Evolutionary conservation across 768 basidiomycete genomes (phyloP), one percentile per base, ranked within the genome.

Genomic region (Hemileccinum rubropunctum): DNA sequence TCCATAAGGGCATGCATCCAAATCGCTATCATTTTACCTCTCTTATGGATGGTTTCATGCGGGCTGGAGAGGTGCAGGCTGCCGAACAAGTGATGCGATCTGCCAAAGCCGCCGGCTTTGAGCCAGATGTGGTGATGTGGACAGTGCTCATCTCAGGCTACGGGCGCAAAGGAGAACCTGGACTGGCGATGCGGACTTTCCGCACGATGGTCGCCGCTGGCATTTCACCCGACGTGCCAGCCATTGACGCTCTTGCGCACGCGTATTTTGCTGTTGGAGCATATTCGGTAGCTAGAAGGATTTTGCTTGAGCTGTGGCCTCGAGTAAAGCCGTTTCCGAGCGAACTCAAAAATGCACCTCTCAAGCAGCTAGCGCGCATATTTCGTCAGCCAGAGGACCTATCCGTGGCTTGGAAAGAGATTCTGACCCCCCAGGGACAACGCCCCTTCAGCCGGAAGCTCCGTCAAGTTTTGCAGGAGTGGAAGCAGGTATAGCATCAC

Each of bases 111-210:
- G 72, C 75, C 5, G 81, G 82, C 21, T 63, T 86, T 51, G 65
- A 71, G 20, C 79, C 83, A 18, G 82, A 83, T 56, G 75, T 80
- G 17, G 77, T 84, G 39, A 81, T 88, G 77, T 88, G 83, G 72
- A 91, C 90, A 21, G 82, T 85, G 53, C 76, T 94, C 52, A 83
- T 94, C 57, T 73, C 76, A 32, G 90, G 86, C 3, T 78, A 84
- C 64, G 86, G 80, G 18, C 79, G 80, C n/a, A 73, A 75, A 45
- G 77, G 79, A 13, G 68, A 81, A 28, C 79, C 86, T 6, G 68
- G 70, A 3, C 62, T 68, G 23, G 87, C 87, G 0, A 66, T 78
- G 56, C 67, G 64, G 28, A 68, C 74, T 21, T 91, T 90, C 60
- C 75, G 75, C 30, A 66, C 73, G 34, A 90, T 93, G 87, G 55